Evolutionary conservation across 257 asterid species (phyloP), one percentile per base, ranked within the genome.

Genomic region (Schizonepeta tenuifolia): DNA sequence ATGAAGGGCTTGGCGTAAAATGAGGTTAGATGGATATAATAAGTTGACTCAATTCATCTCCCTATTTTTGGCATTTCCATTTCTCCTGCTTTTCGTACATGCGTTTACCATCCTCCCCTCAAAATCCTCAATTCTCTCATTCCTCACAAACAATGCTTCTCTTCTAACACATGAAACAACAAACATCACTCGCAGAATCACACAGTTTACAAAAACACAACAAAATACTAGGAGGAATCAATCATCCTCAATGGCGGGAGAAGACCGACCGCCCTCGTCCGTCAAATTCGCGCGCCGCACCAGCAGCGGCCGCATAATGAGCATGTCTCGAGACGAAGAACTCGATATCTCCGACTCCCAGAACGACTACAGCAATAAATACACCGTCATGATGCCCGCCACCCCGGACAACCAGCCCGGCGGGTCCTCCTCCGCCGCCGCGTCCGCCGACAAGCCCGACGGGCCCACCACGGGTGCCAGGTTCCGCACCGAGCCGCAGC

Each of bases 401-500:
- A 94, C 98, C 7, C 98, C 98, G 0, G 98, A 94, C 67, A 91
- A 94, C 31, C 95, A 88, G 74, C 97, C 96, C 11, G 97, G 86
- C 1, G 93, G 40, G 6, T 61, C 83, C 33, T 28, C 33, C 33
- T 28, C 33, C 50, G 38, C 33, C 31, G 22, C 74, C 1, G 56
- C 24, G 0, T 18, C 83, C 0, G 96, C 85, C 0, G 97, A 89
- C 79, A 89, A 91, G 79, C 96, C 94, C 7, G 96, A 89, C 9
- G 98, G 97, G 9, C 90, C 92, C 1, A 77, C 75, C 44, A 46
- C 79, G 70, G n/a, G 84, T 82, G 14, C 97, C 1, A 71, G 97
- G 76, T 87, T 83, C 59, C 86, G 86, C 0, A 54, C 70, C 0
- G 98, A 87, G 40, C 41, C 87, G 0, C 83, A 86, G 0, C 83